Percentiles rank a stretch among this genome's conserved stretches.
Conservation (phyloP, 192 early-diverging fungal species). For the Spizellomyces sp. region DNA sequence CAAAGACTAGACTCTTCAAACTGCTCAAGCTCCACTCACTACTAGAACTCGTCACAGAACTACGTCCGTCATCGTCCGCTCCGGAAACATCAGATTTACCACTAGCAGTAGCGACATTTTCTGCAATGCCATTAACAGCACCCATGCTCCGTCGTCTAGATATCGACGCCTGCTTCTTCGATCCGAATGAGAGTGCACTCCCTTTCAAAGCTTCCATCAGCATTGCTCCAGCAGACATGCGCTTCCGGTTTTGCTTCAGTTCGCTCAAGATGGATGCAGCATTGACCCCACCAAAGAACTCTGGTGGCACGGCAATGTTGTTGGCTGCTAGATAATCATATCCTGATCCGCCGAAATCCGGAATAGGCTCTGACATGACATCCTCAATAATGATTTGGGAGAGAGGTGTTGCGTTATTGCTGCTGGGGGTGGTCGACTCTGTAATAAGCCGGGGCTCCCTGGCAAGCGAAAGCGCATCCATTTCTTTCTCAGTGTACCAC, state of each 20-base stretch:
- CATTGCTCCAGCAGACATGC: not conserved
- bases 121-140: too few relatives aligned
- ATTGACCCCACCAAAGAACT: not conserved
- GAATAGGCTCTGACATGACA: slow-evolving; percentile 3
- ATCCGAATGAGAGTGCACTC: not conserved
- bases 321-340: slow-evolving; percentile 11
- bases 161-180: not conserved
- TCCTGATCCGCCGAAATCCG: slow-evolving; percentile 4
- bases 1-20: too few relatives aligned
- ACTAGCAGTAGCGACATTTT: too few relatives aligned
- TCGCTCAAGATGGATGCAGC: not conserved
- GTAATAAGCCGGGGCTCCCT: slow-evolving; percentile 55
- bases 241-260: not conserved
- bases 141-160: too few relatives aligned
- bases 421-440: not conserved
- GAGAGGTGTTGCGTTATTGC: not conserved
- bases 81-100: too few relatives aligned
- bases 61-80: too few relatives aligned
- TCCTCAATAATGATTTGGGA: not conserved
- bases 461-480: slow-evolving; percentile 69
- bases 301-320: slow-evolving; percentile 3
- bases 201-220: not conserved
- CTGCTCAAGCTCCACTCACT: too few relatives aligned
- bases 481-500: slow-evolving; percentile 73
- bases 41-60: too few relatives aligned